Base-by-base conservation (phyloP, 225 moss, liverwort and hornwort species). In the Anthoceros angustus region DNA sequence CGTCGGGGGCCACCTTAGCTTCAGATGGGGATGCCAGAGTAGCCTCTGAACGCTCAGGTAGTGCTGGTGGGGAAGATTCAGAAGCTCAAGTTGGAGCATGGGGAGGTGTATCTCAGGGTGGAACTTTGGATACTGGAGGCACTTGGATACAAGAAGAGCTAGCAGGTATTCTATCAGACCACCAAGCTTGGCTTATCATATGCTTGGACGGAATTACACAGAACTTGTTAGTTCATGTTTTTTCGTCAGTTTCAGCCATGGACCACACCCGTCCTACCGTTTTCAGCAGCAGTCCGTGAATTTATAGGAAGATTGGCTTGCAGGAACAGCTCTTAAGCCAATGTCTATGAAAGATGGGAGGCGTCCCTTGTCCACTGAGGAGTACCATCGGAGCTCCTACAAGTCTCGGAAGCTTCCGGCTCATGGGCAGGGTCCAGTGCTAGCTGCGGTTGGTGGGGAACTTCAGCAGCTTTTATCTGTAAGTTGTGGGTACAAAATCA, bases 331-430 rank as follows among this genome's bases (percentile, higher is more conserved):
- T n/a, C 82, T 84, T n/a, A 98, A 85, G 72, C 85, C 86, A 42
- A 78, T 82, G 76, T 78, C 88, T 38, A 75, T 88, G 0, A 98
- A 86, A 80, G 98, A 98, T 73, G 98, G 98, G 16, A 77, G 98
- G 69, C 80, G 98, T 64, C 98, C 98, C 61, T 78, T 92, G 64
- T 88, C 98, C 38, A 92, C 84, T 41, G 98, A 98, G 9, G 98
- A 98, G 74, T 92, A 98, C 70, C 98, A 92, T 66, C 83, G 98
- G 74, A 98, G 86, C 71, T 80, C 98, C 38, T 98, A 98, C 69
- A 98, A 84, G 65, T 91, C 81, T 64, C 83, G 98, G 26, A 85
- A 82, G 42, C 83, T 98, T 16, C 92, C 98, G 24, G 98, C 98
- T 50, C 89, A 92, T 74, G 89, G 98, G 71, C 81, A 84, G 74